A percentile compares a stretch with the other conserved stretches of the same genome.
These are phyloP conservation scores for Alternaria dauci DNA, from an alignment of 2,329 filamentous ascomycete genomes.

Conservation along the genomic window DNA sequence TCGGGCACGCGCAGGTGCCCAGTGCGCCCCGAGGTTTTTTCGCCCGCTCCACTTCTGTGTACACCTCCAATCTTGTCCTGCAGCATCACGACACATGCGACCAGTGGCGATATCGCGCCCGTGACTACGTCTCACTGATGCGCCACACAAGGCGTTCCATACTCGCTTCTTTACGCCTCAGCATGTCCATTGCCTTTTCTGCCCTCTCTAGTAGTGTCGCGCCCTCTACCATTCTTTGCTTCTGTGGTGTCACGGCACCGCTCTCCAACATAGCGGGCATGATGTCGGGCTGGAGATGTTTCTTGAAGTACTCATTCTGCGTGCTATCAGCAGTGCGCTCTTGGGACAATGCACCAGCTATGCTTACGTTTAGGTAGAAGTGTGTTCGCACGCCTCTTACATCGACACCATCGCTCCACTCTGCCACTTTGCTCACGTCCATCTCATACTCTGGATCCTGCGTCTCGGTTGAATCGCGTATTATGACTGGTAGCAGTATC, in stretches of 20 bases:
- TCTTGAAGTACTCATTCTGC: slow-evolving; percentile 65
- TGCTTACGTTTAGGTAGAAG: slow-evolving; percentile 60
- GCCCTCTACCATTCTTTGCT: slow-evolving; percentile 53
- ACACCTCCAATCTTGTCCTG: background rate
- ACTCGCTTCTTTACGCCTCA: slow-evolving; percentile 56
- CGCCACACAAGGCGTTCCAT: slow-evolving; percentile 56
- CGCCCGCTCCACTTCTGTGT: background rate
- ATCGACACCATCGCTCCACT: slow-evolving; percentile 64
- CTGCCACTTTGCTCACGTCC: slow-evolving; percentile 57
- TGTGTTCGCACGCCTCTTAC: slow-evolving; percentile 65
- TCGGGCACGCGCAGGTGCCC: background rate
- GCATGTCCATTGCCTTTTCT: slow-evolving; percentile 54
- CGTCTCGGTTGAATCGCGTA: slow-evolving; percentile 60
- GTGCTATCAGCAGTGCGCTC: slow-evolving; percentile 3
- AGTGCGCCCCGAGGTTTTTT: background rate
- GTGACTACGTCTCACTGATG: slow-evolving; percentile 25
- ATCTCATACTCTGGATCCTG: slow-evolving; percentile 63
- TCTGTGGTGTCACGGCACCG: slow-evolving; percentile 54
- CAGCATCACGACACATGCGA: background rate
- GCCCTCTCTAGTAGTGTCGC: slow-evolving; percentile 53
- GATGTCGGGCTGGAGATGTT: slow-evolving; percentile 64
- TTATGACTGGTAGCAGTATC: slow-evolving; percentile 67
- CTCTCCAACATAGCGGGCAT: slow-evolving; percentile 59
- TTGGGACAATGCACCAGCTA: background rate
- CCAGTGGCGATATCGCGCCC: background rate